Conservation (phyloP, 331 rosid species). For the Phaseolus coccineus region DNA sequence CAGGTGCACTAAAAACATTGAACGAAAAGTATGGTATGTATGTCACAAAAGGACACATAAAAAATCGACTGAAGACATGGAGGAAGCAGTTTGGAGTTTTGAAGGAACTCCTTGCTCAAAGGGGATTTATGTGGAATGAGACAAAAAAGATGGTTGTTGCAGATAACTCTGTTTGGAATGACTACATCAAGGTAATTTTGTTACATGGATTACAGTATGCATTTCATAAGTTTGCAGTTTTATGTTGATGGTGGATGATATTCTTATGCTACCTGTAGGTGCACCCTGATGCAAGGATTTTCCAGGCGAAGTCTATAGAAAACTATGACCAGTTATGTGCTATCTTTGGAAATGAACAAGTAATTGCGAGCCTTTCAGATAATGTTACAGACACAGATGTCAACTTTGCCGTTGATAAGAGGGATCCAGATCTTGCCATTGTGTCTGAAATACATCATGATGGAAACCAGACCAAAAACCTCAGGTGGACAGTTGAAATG, state of each 20-base stretch:
- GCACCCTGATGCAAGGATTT: slow-evolving; percentile 59
- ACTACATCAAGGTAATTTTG: slow-evolving; percentile 56
- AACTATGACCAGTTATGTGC: slow-evolving; percentile 58
- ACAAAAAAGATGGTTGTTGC: slow-evolving; percentile 61
- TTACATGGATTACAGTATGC: slow-evolving; percentile 35
- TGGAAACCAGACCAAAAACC: slow-evolving; percentile 51
- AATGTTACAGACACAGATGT: slow-evolving; percentile 51
- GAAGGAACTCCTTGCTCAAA: slow-evolving; percentile 63
- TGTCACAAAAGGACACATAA: slow-evolving; percentile 59
- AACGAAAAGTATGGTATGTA: slow-evolving; percentile 53
- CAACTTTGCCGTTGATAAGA: slow-evolving; percentile 49
- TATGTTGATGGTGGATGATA: slow-evolving; percentile 38
- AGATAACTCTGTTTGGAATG: slow-evolving; percentile 63
- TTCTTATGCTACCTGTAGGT: slow-evolving; percentile 51
- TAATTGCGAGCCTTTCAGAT: slow-evolving; percentile 50
- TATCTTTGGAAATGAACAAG: slow-evolving; percentile 58
- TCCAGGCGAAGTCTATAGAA: slow-evolving; percentile 52
- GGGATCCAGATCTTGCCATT: slow-evolving; percentile 42
- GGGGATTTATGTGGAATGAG: slow-evolving; percentile 64
- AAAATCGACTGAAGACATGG: slow-evolving; percentile 66
- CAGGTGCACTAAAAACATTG: slow-evolving; percentile 55
- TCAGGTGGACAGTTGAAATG: slow-evolving; percentile 69
- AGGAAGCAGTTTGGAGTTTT: slow-evolving; percentile 65
- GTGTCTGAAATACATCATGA: slow-evolving; percentile 52
- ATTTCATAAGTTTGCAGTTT: slow-evolving; percentile 1